Percentiles rank a stretch among this genome's conserved stretches.
Evolutionary conservation across 495 filamentous ascomycete species (phyloP).

Genomic region (Penicillium pancosmium): DNA sequence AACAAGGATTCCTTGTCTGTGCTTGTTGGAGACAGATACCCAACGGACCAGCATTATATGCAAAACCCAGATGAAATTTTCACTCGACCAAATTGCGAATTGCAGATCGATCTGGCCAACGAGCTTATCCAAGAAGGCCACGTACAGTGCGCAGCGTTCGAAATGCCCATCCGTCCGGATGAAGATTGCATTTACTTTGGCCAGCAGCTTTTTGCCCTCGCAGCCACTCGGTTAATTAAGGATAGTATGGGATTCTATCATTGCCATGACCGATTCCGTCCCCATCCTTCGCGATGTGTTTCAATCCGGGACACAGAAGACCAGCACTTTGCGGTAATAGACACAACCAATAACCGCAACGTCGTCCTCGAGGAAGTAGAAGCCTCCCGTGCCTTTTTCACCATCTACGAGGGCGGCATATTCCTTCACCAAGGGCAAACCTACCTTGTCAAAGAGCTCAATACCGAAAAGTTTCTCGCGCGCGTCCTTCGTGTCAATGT

Average conservation of each 20-base stretch:
- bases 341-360: slow-evolving; percentile 81
- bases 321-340: slow-evolving; percentile 88
- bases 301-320: slow-evolving; percentile 93
- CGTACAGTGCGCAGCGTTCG: slow-evolving; percentile 92
- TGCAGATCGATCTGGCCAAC: slow-evolving; percentile 89
- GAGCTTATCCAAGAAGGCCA: slow-evolving; percentile 91
- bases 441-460: slow-evolving; percentile 90
- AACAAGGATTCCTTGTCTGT: slow-evolving; percentile 95
- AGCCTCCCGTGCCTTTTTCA: slow-evolving; percentile 91
- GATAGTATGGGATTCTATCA: slow-evolving; percentile 84
- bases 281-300: slow-evolving; percentile 79
- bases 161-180: slow-evolving; percentile 82
- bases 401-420: slow-evolving; percentile 95
- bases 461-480: slow-evolving; percentile 74
- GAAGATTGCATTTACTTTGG: slow-evolving; percentile 83
- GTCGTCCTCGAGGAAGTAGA: slow-evolving; percentile 93
- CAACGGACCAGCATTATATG: slow-evolving; percentile 97
- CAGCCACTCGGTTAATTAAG: slow-evolving; percentile 70
- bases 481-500: slow-evolving; percentile 80
- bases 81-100: slow-evolving; percentile 81
- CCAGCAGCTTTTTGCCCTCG: slow-evolving; percentile 69
- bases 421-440: slow-evolving; percentile 94
- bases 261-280: slow-evolving; percentile 85
- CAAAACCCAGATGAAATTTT: slow-evolving; percentile 96
- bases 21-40: slow-evolving; percentile 87